Conservation (phyloP, 2,329 filamentous ascomycete species). For the Cordyceps tenuipes region DNA sequence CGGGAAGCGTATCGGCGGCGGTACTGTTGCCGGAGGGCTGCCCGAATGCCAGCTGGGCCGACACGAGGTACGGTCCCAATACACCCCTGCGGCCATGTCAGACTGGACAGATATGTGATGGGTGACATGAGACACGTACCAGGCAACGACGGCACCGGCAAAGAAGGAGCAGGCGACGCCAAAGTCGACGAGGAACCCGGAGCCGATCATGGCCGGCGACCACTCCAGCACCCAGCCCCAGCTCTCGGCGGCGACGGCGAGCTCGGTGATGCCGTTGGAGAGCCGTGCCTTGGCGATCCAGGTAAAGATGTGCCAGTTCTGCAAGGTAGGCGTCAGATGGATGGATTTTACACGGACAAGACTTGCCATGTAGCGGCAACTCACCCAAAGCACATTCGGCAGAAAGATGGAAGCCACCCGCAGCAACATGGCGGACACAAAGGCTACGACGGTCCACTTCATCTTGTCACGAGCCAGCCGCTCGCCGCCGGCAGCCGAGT, state of each 20-base stretch:
- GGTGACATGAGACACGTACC: neutral
- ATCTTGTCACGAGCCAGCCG: constrained; percentile 4
- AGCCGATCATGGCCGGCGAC: constrained; percentile 10
- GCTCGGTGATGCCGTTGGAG: neutral
- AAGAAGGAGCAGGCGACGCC: constrained; percentile 6
- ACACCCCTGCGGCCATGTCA: neutral
- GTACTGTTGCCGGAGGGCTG: neutral
- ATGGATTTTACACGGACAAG: neutral
- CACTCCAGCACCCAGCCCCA: constrained; percentile 12
- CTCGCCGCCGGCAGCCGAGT: constrained; percentile 8
- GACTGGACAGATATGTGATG: neutral
- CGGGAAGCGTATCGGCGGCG: neutral
- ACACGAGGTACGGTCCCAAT: constrained; percentile 5
- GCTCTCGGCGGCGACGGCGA: constrained; percentile 8
- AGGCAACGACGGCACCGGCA: neutral
- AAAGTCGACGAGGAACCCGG: constrained; percentile 5
- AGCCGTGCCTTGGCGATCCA: constrained; percentile 4
- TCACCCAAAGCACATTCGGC: constrained; percentile 8
- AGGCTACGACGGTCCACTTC: constrained; percentile 9
- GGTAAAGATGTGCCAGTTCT: constrained; percentile 10
- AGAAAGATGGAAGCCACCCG: constrained; percentile 5
- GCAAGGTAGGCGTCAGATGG: neutral
- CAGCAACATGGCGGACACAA: constrained; percentile 9
- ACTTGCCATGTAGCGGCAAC: neutral
- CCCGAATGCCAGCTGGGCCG: neutral